Evolutionary conservation across 2,329 filamentous ascomycete genomes (phyloP), one percentile per base, ranked within the genome.

Genomic region (Colletotrichum cordylinicola): DNA sequence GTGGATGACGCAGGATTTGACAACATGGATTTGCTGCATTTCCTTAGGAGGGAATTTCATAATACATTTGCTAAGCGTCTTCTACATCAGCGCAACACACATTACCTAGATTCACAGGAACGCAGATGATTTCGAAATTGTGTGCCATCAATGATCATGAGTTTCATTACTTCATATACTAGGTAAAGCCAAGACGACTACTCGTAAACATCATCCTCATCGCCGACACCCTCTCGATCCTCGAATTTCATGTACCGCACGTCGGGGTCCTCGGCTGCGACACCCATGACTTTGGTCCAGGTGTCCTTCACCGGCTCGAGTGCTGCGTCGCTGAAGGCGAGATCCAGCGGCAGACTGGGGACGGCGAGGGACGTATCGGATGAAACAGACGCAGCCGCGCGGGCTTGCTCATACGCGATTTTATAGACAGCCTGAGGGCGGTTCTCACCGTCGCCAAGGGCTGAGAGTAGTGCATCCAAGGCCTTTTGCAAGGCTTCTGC

Each of bases 241-340:
- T 93, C 90, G 82, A 98, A 98, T 24, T 90, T 87, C 90, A 98
- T 93, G 80, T 97, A 98, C 60, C 90, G 84, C 31, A 77, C 67
- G 12, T 78, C 79, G 8, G 80, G 83, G 21, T 86, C 85, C 21
- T 87, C 86, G 2, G 83, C 86, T 6, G 89, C 88, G 2, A 86
- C 85, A 12, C 89, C 90, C 78, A 91, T 86, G 6, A 96, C 88
- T 65, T 87, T 85, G 76, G 90, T 87, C 96, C 96, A 98, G 8
- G 93, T 91, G 12, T 90, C 84, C 75, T 91, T 91, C 3, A 98
- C 94, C 31, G 91, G 84, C 8, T 92, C 90, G 12, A 98, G 84
- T 2, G 92, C 86, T 0, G 85, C 81, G 79, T 98, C 96, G 79
- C 95, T 91, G 78, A 98, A 94, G 0, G 94, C 90, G 9, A 98